Evolutionary conservation across 169 alveolate species (phyloP), one percentile per base, ranked within the genome.

Genomic region (Eimeria necatrix): DNA sequence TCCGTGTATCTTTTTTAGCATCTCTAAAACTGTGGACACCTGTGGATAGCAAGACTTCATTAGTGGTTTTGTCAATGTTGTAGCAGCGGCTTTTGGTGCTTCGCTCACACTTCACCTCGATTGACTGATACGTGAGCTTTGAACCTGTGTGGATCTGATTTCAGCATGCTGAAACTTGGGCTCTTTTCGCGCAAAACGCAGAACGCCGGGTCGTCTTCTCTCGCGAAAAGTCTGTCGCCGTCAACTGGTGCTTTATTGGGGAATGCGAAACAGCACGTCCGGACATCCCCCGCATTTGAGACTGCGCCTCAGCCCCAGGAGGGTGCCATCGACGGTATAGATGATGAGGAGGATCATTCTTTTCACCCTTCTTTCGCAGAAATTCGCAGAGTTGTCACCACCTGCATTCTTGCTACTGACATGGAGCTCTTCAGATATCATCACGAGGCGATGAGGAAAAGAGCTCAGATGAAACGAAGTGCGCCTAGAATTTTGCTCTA

Each of bases 371-470:
- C 94, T 3, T 86, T 88, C 49, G 90, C 93, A 10, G 94, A 94
- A 46, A 20, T 94, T 18, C 83, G 96, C 52, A 60, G 86, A 26
- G 73, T 94, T 14, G 76, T 94, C 32, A 68, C 81, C 41, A 87
- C 74, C 41, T 86, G 92, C 60, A 94, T 94, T 49, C 74, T 94
- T 81, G 73, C 96, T 16, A 94, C 96, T 3, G 96, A 94, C 89
- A 94, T 94, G 96, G 96, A 94, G 26, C 94, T 94, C 59, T 87
- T 94, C 24, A 84, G 96, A 41, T 85, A 94, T 14, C 96, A 94
- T 74, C 94, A 87, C 78, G 94, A 88, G 32, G 96, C 96, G 22
- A 94, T 94, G 96, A 56, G 86, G 84, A 78, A 74, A 49, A 81
- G 96, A 22, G 94, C 91, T 14, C 96, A 94, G 60, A 85, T 94